Evolutionary conservation across 352 stramenopile species (phyloP), one percentile per base, ranked within the genome.

Genomic region (Pythium brassicae): DNA sequence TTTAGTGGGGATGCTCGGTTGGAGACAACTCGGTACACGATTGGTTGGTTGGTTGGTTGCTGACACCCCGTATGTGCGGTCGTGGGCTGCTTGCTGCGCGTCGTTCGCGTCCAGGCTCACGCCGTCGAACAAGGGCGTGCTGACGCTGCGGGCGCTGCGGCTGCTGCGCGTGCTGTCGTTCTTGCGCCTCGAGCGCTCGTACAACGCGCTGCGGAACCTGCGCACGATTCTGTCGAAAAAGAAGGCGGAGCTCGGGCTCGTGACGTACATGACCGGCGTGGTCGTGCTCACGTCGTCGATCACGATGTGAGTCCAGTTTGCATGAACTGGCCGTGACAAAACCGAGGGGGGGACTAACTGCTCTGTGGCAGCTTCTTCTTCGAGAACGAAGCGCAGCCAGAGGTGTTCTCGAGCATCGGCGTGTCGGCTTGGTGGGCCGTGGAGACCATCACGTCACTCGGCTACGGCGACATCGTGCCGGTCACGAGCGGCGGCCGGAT

Each of bases 371-470:
- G 81, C 1, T 92, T 94, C 53, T 94, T 94, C 42, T 69, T 91
- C 9, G 82, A 94, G 47, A 90, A 90, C 50, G 61, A 60, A 11
- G 70, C 73, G 3, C 84, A 94, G 32, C 84, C 84, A 2, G 63
- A 87, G 19, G 70, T 92, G 0, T 94, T 94, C 49, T 87, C 83
- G 12, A 92, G 72, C 53, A 80, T 91, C 27, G 76, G 79, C 2
- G 82, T 79, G 11, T 90, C 76, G 17, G 78, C 83, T 8, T 92
- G 76, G 78, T 94, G 84, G 84, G 72, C 74, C 0, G 84, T 94
- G 4, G 74, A 89, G 48, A 94, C 84, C 9, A 92, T 94, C 61
- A 94, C 84, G 15, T 92, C 84, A 43, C 78, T 94, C n/a, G 84
- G 84, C 39, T 94, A 94, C 42, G 82, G 82, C 11, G 79, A 94